phyloP scores from a whole-genome alignment of 1,139 yeast species.

The Yamadazyma spencermartinsiae region DNA sequence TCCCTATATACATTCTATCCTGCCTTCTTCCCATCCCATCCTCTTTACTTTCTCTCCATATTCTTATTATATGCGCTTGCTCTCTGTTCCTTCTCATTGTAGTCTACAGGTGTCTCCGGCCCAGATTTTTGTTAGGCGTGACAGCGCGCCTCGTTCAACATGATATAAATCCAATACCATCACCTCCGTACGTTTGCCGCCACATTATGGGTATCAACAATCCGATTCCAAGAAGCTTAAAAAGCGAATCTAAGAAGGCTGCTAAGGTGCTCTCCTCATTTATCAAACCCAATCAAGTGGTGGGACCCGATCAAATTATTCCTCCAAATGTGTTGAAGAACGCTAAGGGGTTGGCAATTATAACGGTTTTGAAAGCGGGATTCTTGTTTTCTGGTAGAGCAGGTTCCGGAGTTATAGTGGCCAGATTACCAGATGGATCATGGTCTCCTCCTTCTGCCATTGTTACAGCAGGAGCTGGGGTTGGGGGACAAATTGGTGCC shows the following conservation, averaged over 20 bases:
- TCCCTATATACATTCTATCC: no score
- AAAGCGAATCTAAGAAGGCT: slow-evolving; percentile 92
- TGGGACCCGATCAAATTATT: slow-evolving; percentile 86
- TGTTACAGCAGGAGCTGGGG: slow-evolving; percentile 97
- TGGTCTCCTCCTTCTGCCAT: slow-evolving; percentile 99
- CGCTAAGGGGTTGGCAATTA: slow-evolving; percentile 89
- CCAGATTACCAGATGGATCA: slow-evolving; percentile 87
- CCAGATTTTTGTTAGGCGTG: no score
- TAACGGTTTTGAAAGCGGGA: slow-evolving; percentile 94
- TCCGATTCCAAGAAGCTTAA: slow-evolving; percentile 91
- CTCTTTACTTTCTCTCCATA: no score
- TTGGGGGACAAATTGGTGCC: slow-evolving; percentile 96
- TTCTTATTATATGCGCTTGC: no score
- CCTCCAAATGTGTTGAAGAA: slow-evolving; percentile 86
- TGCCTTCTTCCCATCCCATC: no score
- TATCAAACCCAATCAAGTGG: slow-evolving; percentile 91
- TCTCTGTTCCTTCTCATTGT: no score
- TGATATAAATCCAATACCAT: no score
- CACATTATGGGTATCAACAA: slow-evolving; percentile 65
- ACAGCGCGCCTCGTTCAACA: no score
- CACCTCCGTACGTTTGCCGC: no score
- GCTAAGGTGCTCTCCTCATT: slow-evolving; percentile 89
- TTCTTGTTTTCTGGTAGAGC: slow-evolving; percentile 95
- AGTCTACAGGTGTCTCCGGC: no score
- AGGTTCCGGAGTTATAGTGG: slow-evolving; percentile 94